These are phyloP conservation scores for Phalaenopsis aphrodite DNA, from an alignment of 106 monocot species.

Conservation along the genomic window DNA sequence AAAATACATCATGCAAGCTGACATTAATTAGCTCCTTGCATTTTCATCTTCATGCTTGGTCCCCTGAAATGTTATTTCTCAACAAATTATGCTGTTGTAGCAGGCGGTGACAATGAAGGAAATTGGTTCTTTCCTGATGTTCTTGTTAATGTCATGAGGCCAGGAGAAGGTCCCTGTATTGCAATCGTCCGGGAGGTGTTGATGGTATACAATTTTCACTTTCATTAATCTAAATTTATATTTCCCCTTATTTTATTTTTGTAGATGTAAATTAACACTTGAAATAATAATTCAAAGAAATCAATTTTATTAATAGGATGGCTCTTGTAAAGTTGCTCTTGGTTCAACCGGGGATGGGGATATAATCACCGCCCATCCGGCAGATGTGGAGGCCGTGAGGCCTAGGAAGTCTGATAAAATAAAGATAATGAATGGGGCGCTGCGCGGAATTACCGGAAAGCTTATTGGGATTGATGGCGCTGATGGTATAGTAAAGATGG, in stretches of 20 bases:
- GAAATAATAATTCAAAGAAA: not conserved
- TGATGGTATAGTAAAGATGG: slow-evolving; percentile 87
- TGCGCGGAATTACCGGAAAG: slow-evolving; percentile 69
- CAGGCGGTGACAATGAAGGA: slow-evolving; percentile 72
- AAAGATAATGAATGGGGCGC: slow-evolving; percentile 64
- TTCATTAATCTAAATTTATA: too few relatives aligned
- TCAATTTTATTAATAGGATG: slow-evolving; percentile 45
- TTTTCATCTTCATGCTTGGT: too few relatives aligned
- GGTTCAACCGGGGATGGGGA: slow-evolving; percentile 49
- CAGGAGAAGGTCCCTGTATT: slow-evolving; percentile 53
- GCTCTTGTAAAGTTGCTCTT: slow-evolving; percentile 56
- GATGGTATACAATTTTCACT: slow-evolving; percentile 27
- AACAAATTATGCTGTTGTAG: not conserved
- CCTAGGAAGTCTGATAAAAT: slow-evolving; percentile 89
- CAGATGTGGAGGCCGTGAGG: slow-evolving; percentile 57
- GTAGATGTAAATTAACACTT: not conserved
- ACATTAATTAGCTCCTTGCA: too few relatives aligned
- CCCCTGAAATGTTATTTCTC: too few relatives aligned
- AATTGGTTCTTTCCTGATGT: slow-evolving; percentile 69
- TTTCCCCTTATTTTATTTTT: not conserved
- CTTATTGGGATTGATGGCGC: slow-evolving; percentile 90
- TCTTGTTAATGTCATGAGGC: slow-evolving; percentile 52
- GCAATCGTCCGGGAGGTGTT: slow-evolving; percentile 70
- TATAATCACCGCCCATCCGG: slow-evolving; percentile 26
- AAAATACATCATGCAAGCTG: too few relatives aligned